These are phyloP conservation scores for Gaertneriomyces sp. DNA, from an alignment of 192 early-diverging fungal species.

Conservation along the genomic window DNA sequence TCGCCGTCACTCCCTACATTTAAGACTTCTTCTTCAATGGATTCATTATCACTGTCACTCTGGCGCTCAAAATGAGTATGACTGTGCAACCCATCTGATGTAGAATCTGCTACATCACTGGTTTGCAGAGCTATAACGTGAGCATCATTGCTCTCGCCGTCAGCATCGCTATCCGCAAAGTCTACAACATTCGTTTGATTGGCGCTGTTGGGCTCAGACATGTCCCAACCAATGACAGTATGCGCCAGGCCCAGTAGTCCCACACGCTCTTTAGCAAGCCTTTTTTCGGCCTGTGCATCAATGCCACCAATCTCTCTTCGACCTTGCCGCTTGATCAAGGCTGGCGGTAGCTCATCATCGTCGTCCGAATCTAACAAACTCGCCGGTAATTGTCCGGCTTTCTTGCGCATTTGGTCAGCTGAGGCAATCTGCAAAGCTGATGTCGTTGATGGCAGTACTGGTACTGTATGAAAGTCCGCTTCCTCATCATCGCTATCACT, in stretches of 20 bases:
- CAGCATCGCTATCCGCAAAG: background rate
- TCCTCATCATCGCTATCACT: constrained; percentile 14
- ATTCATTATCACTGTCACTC: background rate
- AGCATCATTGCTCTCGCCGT: background rate
- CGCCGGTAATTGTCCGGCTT: background rate
- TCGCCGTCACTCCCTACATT: constrained; percentile 22
- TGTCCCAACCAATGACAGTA: background rate
- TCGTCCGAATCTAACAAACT: constrained; percentile 7
- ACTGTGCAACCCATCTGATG: too few species aligned
- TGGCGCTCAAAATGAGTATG: background rate
- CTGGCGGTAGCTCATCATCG: background rate
- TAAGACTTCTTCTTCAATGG: background rate
- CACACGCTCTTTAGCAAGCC: constrained; percentile 11
- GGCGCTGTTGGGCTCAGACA: background rate
- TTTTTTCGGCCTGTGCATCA: background rate
- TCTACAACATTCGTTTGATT: background rate
- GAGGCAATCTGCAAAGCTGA: too few species aligned
- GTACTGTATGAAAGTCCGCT: background rate
- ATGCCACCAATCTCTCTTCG: background rate
- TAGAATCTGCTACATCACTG: too few species aligned
- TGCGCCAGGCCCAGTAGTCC: constrained; percentile 4
- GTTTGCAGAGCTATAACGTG: too few species aligned
- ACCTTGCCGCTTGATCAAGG: background rate
- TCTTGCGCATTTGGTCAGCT: too few species aligned
- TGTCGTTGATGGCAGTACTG: background rate